Base-by-base conservation (phyloP, 2,329 filamentous ascomycete species). In the Pleoardoris graminearum region DNA sequence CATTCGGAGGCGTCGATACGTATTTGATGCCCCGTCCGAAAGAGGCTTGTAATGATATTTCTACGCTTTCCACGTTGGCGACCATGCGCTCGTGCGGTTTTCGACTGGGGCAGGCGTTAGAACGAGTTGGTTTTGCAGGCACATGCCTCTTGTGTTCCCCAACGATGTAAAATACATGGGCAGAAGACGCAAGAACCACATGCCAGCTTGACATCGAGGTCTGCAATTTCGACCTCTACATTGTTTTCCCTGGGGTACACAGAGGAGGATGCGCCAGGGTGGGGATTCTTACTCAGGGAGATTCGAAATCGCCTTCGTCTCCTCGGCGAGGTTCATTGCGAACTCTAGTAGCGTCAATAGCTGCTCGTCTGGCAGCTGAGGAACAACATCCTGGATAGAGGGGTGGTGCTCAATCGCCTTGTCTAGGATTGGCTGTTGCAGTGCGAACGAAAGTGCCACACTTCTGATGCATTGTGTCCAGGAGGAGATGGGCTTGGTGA, bases 391-490 rank as follows among this genome's bases (percentile, higher is more conserved):
- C 51, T 74, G 70, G 17, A 78, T 77, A 4, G 77, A 65, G 51
- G 77, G 68, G 48, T 76, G 71, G 10, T 74, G 53, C 8, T 78
- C 72, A 7, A 84, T 68, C 5, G 76, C 74, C 12, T 79, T 77
- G n/a, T 83, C 75, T 0, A 82, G 67, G 5, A 80, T 68, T 14
- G 74, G 30, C 74, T 74, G 53, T 78, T 78, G 19, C 74, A 69
- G 44, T 75, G 80, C 58, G 16, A 89, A 76, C 50, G 83, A 88
- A 50, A 81, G 76, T 33, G 85, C 64, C n/a, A 90, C 73, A 63
- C 88, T 85, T 32, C 79, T 79, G 29, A 91, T 71, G 55, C 86
- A 89, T 45, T 75, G 76, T n/a, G 79, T 76, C 88, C 89, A 93
- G 5, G 82, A 76, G 10, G 80, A 75, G 6, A 88, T 83, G 55